Evolutionary conservation across 2,329 filamentous ascomycete species (phyloP).

Genomic region (Lecanicillium sp.): DNA sequence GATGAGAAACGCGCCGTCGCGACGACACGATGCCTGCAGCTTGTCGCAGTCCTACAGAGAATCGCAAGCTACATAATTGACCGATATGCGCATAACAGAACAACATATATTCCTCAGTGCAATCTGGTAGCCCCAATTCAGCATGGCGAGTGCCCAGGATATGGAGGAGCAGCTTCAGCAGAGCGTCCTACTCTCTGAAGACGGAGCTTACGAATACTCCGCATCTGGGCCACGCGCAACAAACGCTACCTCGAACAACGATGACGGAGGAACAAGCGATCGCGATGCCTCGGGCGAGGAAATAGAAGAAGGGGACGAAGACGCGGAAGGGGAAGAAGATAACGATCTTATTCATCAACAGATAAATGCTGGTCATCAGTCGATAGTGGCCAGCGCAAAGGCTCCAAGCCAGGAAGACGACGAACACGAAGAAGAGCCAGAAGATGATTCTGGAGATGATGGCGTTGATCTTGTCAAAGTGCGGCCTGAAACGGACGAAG

Average conservation of each 20-base stretch:
- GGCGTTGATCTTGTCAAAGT: constrained; percentile 52
- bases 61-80: constrained; percentile 19
- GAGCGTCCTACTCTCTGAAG: constrained; percentile 47
- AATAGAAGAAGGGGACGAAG: constrained; percentile 32
- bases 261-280: constrained; percentile 32
- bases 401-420: constrained; percentile 16
- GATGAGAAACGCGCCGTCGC: constrained; percentile 12
- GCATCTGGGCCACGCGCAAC: background rate
- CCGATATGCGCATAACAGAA: constrained; percentile 26
- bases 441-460: constrained; percentile 49
- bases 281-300: constrained; percentile 36
- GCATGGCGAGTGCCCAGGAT: constrained; percentile 46
- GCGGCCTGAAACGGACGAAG: constrained; percentile 43
- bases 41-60: constrained; percentile 12
- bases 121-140: constrained; percentile 22
- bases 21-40: constrained; percentile 12
- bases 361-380: constrained; percentile 14
- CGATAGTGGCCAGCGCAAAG: constrained; percentile 5
- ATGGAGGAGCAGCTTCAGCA: constrained; percentile 55
- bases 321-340: constrained; percentile 38
- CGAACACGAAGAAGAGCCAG: constrained; percentile 33
- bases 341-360: constrained; percentile 26
- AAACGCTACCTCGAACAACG: constrained; percentile 25
- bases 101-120: constrained; percentile 8
- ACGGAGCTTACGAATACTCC: constrained; percentile 34